Evolutionary conservation across 441 rosid genomes (phyloP), one percentile per base, ranked within the genome.

Genomic region (Geranium incanum): DNA sequence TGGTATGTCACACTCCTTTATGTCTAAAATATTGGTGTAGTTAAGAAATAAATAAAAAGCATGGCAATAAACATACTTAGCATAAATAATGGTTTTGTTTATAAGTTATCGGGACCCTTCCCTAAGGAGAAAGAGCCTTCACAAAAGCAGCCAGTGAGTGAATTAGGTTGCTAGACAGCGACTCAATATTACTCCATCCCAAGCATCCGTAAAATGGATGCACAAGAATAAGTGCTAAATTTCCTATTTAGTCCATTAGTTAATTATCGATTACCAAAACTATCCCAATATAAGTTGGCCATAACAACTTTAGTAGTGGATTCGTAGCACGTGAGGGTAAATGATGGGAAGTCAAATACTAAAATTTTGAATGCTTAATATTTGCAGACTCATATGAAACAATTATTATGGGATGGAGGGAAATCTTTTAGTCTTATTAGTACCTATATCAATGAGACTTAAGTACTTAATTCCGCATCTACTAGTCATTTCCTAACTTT

Each of bases 1-100:
- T 52, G 97, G 99, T 93, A 88, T 70, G 79, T 71, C 43, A 60
- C 23, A 19, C 1, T 15, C 21, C 52, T 33, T 67, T 36, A 18
- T 28, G 11, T 70, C 16, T 43, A 60, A 45, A 45, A 45, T 12
- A 12, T 12, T 45, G 2, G 11, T 45, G 4, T 45, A 1, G 52
- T 45, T 12, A 11, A 45, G 15, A 3, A 45, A 45, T 13, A 45
- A 45, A 45, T 0, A 45, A 9, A 45, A 4, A 9, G 52, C 43
- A 11, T 11, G n/a, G n/a, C 15, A 45, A 45, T 45, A 45, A 45
- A 45, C 15, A 45, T 45, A 45, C 12, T 6, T 7, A 43, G 50
- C 7, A 43, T 8, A 43, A 43, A 43, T 43, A 6, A 6, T 6
- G 7, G 7, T 43, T 43, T 43, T 43, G 50, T 0, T 7, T 43